Percentiles rank a stretch among this genome's conserved stretches.
Evolutionary conservation across 2,329 filamentous ascomycete genomes (phyloP).

Genomic region (Botrytis deweyae): DNA sequence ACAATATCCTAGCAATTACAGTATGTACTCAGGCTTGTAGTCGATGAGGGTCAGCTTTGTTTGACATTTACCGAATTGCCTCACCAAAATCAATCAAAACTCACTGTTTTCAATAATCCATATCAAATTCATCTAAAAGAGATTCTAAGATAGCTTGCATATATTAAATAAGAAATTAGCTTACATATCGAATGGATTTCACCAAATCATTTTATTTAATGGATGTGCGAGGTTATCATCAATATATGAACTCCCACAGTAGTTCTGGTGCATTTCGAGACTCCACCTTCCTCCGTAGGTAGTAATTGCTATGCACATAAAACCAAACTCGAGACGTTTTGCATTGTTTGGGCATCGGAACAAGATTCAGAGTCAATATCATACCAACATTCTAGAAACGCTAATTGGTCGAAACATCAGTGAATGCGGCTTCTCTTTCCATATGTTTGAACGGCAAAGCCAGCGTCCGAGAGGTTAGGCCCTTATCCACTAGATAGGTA

Average conservation of each 20-base stretch:
- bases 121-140: not conserved
- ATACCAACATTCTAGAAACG: not conserved
- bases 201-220: not conserved
- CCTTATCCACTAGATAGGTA: not conserved
- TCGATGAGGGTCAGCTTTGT: not conserved
- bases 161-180: not conserved
- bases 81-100: not conserved
- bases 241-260: not conserved
- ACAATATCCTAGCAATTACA: not conserved
- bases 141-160: not conserved
- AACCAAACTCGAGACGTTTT: not conserved
- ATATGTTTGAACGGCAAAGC: conserved; percentile 8
- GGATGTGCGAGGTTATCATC: not conserved
- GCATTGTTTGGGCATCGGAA: not conserved
- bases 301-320: not conserved
- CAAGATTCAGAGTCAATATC: not conserved
- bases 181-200: not conserved
- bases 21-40: not conserved
- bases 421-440: conserved; percentile 14
- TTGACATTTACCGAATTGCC: not conserved
- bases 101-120: not conserved
- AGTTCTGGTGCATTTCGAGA: not conserved
- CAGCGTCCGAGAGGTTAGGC: conserved; percentile 9
- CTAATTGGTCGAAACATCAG: not conserved
- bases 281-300: not conserved